phyloP scores from a whole-genome alignment of 202 grass and related monocot genomes.

The Tripidium arundinaceum region DNA sequence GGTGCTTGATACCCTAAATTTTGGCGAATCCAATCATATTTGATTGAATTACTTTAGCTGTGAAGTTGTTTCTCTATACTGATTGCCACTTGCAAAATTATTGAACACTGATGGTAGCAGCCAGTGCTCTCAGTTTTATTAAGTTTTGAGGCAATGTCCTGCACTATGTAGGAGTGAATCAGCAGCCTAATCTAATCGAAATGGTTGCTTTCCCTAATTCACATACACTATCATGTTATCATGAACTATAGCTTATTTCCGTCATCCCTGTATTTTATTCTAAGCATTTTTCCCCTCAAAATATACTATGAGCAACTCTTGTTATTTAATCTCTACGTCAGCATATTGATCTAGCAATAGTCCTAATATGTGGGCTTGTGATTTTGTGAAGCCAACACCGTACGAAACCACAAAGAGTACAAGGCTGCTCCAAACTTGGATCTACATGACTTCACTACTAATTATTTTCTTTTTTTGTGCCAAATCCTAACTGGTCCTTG shows the following conservation, averaged over 20 bases:
- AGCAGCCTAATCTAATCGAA: slow-evolving; percentile 1
- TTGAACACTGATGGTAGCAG: neutral
- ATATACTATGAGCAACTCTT: neutral
- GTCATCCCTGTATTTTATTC: neutral
- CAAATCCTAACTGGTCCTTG: slow-evolving; percentile 12
- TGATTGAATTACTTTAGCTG: neutral
- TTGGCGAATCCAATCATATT: neutral
- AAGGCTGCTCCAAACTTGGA: neutral
- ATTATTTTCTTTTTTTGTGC: neutral
- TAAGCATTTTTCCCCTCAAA: neutral
- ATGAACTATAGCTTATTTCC: neutral
- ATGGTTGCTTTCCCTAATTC: neutral
- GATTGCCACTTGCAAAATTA: neutral
- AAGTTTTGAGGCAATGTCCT: neutral
- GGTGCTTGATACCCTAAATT: neutral
- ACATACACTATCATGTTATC: neutral
- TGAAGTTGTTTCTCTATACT: neutral
- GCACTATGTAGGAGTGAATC: neutral
- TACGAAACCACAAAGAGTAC: neutral
- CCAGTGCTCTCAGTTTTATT: neutral
- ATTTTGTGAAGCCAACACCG: neutral
- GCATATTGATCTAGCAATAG: slow-evolving; percentile 17
- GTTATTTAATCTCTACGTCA: neutral
- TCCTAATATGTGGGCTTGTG: slow-evolving; percentile 1
- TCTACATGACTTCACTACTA: slow-evolving; percentile 7